Evolutionary conservation across 73 alveolate species (phyloP).

Genomic region (Uronychia binucleata): DNA sequence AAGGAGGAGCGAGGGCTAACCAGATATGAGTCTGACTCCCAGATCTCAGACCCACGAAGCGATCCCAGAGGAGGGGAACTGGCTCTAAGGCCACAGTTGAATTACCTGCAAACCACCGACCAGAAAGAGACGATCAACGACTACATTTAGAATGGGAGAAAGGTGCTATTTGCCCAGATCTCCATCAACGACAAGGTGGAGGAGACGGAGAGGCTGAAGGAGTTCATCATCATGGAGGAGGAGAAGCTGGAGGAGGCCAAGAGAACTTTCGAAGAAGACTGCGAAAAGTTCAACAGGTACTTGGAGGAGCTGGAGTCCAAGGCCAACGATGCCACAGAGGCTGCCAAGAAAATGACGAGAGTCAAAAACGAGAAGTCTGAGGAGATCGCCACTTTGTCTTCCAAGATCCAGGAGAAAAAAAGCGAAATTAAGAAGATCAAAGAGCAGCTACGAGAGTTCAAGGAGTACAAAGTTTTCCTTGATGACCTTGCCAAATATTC

Average conservation of each 20-base stretch:
- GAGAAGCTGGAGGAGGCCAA: conserved; percentile 5
- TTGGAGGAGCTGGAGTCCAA: background rate
- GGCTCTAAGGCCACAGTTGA: background rate
- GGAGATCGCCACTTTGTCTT: background rate
- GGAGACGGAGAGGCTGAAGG: conserved; percentile 1
- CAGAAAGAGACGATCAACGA: background rate
- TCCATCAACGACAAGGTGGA: conserved; percentile 6
- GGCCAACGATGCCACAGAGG: background rate
- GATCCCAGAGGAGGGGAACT: background rate
- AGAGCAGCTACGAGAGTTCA: background rate
- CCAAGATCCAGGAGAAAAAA: background rate
- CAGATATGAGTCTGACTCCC: background rate
- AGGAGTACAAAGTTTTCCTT: background rate
- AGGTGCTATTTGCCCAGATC: background rate
- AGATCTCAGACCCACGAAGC: background rate
- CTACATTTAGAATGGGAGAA: background rate
- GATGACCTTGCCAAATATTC: background rate
- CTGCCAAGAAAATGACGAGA: background rate
- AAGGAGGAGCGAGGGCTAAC: background rate
- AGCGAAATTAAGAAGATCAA: background rate
- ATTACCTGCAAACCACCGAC: background rate
- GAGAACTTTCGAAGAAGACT: conserved; percentile 7
- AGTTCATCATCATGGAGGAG: conserved; percentile 17
- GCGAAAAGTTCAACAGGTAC: background rate
- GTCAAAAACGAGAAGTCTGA: background rate